These are phyloP conservation scores for Syzygium aqueum DNA, from an alignment of 345 rosid genomes.

Conservation along the genomic window DNA sequence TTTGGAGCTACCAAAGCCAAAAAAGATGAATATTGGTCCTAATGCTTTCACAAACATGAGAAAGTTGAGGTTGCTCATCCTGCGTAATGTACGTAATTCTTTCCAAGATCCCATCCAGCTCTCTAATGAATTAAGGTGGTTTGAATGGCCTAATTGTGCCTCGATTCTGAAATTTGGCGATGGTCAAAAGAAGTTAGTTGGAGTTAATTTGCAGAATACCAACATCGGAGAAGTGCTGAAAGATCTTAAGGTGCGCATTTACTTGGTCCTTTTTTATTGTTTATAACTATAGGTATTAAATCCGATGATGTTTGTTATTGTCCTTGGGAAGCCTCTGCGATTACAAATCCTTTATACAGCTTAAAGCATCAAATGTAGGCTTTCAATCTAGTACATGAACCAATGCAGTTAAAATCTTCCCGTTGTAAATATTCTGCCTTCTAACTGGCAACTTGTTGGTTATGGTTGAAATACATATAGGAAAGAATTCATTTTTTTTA, in stretches of 20 bases:
- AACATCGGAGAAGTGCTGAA: fast-evolving
- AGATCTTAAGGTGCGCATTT: neutral
- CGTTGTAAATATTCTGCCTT: too few relatives aligned
- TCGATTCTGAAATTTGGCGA: neutral
- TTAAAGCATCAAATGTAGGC: too few relatives aligned
- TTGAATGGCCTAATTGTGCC: neutral
- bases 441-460: too few relatives aligned
- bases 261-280: neutral
- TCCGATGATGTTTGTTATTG: too few relatives aligned
- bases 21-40: neutral
- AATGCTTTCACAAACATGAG: neutral
- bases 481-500: too few relatives aligned
- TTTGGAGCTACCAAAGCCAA: fast-evolving
- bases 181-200: neutral
- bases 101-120: neutral
- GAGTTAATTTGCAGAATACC: fast-evolving
- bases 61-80: neutral
- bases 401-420: too few relatives aligned
- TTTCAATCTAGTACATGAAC: too few relatives aligned
- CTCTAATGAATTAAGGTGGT: neutral
- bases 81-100: neutral
- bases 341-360: too few relatives aligned
- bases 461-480: too few relatives aligned
- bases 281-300: too few relatives aligned
- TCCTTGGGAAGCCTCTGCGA: too few relatives aligned